Evolutionary conservation across 2,329 filamentous ascomycete genomes (phyloP), one percentile per base, ranked within the genome.

Genomic region (Botryotinia convoluta): DNA sequence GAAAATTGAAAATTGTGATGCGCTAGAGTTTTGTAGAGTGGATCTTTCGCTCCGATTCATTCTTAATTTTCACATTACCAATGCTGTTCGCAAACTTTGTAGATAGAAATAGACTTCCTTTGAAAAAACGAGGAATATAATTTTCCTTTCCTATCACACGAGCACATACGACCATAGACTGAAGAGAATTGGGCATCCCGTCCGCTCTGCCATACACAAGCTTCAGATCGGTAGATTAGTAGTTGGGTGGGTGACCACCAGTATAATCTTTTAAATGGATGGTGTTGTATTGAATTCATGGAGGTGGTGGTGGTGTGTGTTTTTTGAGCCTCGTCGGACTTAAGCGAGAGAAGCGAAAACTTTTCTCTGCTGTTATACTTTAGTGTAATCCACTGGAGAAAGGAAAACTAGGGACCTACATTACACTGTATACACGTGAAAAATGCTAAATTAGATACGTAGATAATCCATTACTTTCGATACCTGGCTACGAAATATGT

Each of bases 201-300:
- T 44, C 42, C 42, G 42, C 42, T 44, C 42, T 44, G 42, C 59
- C 59, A 61, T 61, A 61, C 59, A 61, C 59, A 61, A 61, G 59
- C 59, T 61, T 61, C 59, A 61, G 59, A 61, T 61, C 59, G 59
- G 59, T 61, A 37, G 59, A 61, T 61, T 61, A 61, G 59, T 61
- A 61, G 59, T 61, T 61, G 59, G 59, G 59, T 61, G 59, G 59
- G 59, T 61, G 59, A 61, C 59, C 59, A 61, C 59, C 59, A 61
- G 59, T 60, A 26, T 37, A 9, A 10, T 16, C 9, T 20, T 22
- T 35, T 3, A 2, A n/a, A n/a, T 37, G 10, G 57, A 37, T 37
- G 32, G 1, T 37, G 32, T 60, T 5, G 1, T 35, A 8, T n/a
- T n/a, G n/a, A n/a, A n/a, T n/a, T n/a, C n/a, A n/a, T 10, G 39